Conservation (phyloP, 1,284 basidiomycete genomes). For the Cryptococcus neoformans region DNA sequence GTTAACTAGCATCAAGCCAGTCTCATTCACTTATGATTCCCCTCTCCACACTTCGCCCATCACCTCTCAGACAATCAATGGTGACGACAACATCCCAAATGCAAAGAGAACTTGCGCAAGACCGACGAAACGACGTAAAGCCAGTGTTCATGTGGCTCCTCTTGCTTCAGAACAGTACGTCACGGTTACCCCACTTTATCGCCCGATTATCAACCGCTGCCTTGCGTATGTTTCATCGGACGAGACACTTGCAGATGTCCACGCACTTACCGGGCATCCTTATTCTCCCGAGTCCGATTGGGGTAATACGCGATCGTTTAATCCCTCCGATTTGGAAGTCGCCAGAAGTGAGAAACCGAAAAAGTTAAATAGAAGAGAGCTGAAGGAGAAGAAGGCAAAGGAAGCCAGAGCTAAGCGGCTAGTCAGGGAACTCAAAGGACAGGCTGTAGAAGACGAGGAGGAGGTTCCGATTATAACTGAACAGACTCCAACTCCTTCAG, state of each 20-base stretch:
- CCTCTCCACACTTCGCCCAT: neutral
- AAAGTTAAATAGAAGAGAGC: constrained; percentile 15
- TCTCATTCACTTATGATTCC: neutral
- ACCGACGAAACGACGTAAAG: neutral
- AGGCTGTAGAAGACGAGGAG: neutral
- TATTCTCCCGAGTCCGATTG: constrained; percentile 31
- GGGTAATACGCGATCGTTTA: constrained; percentile 29
- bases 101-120: neutral
- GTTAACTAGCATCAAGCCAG: neutral
- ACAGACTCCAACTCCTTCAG: neutral
- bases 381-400: constrained; percentile 14
- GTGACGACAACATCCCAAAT: no score
- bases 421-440: neutral
- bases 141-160: neutral
- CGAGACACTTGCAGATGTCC: neutral
- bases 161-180: constrained; percentile 10
- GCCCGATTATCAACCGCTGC: constrained; percentile 32
- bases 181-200: constrained; percentile 27
- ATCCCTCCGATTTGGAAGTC: constrained; percentile 32
- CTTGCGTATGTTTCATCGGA: constrained; percentile 9
- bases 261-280: constrained; percentile 12
- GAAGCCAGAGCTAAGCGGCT: neutral
- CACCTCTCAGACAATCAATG: neutral
- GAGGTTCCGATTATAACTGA: neutral
- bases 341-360: neutral